Evolutionary conservation across 2,329 filamentous ascomycete species (phyloP).

Genomic region (Colletotrichum phormii): DNA sequence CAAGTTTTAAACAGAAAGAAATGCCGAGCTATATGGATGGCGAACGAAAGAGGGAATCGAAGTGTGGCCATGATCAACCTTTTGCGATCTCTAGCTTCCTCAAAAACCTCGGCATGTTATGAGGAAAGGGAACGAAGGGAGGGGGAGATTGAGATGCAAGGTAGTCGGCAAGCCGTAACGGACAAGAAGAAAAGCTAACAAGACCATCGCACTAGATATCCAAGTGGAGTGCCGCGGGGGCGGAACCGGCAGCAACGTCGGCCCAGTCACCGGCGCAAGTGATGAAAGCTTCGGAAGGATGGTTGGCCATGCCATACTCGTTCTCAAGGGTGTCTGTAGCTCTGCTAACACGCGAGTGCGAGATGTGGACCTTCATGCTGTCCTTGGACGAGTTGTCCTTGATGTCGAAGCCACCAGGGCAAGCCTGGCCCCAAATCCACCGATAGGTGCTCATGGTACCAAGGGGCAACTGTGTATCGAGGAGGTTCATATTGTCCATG

Average conservation of each 20-base stretch:
- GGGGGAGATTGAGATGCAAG: background rate
- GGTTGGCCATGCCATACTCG: slow-evolving; percentile 27
- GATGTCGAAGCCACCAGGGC: slow-evolving; percentile 21
- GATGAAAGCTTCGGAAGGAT: slow-evolving; percentile 21
- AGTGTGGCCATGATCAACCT: background rate
- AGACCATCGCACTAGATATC: background rate
- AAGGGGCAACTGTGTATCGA: slow-evolving; percentile 6
- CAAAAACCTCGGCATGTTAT: background rate
- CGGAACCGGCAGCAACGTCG: slow-evolving; percentile 7
- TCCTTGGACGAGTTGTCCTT: slow-evolving; percentile 30
- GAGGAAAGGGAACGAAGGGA: background rate
- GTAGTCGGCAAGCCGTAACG: background rate
- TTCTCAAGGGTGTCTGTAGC: slow-evolving; percentile 8
- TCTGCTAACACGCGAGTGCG: slow-evolving; percentile 11
- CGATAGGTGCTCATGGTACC: slow-evolving; percentile 13
- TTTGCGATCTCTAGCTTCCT: background rate
- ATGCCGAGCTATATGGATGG: background rate
- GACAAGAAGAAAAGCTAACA: background rate
- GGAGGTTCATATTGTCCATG: slow-evolving; percentile 19
- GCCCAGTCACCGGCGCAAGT: slow-evolving; percentile 29
- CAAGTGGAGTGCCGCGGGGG: background rate
- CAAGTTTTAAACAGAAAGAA: background rate
- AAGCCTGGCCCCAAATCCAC: slow-evolving; percentile 22
- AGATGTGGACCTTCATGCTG: slow-evolving; percentile 23
- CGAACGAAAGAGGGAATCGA: background rate